Conservation (phyloP, 164 flowering plant genomes). For the Sedum album region DNA sequence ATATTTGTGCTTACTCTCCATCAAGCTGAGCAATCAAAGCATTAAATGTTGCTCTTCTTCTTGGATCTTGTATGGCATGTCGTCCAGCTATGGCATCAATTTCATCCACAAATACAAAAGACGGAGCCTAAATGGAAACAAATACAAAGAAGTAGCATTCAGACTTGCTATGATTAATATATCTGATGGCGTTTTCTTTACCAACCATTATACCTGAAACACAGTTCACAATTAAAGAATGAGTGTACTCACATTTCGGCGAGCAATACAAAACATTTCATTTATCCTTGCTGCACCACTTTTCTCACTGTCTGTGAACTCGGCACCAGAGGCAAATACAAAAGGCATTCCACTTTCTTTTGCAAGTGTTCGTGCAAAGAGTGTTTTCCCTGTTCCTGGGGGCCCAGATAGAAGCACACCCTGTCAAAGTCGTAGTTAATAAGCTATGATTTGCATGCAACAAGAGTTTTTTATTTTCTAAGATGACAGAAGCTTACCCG, state of each 20-base stretch:
- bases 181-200: neutral
- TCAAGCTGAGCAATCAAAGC: constrained; percentile 89
- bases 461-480: neutral
- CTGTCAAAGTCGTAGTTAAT: constrained; percentile 26
- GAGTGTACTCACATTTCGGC: constrained; percentile 66
- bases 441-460: neutral
- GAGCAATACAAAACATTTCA: constrained; percentile 81
- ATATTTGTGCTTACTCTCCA: constrained; percentile 66
- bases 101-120: constrained; percentile 93
- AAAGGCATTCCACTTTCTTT: constrained; percentile 96
- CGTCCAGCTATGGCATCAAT: constrained; percentile 99
- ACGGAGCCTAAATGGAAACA: constrained; percentile 62
- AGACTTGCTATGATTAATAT: neutral
- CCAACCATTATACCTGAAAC: neutral
- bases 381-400: constrained; percentile 98
- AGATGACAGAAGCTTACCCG: constrained; percentile 46
- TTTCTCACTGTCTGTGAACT: constrained; percentile 87
- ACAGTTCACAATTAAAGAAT: neutral
- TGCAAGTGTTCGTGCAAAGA: constrained; percentile 91
- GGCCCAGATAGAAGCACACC: constrained; percentile 98
- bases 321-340: constrained; percentile 97
- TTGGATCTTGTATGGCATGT: constrained; percentile 79
- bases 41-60: constrained; percentile 72
- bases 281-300: constrained; percentile 89
- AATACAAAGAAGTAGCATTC: neutral